These are phyloP conservation scores for Pythium sp. DNA, from an alignment of 352 stramenopile species.

Conservation along the genomic window DNA sequence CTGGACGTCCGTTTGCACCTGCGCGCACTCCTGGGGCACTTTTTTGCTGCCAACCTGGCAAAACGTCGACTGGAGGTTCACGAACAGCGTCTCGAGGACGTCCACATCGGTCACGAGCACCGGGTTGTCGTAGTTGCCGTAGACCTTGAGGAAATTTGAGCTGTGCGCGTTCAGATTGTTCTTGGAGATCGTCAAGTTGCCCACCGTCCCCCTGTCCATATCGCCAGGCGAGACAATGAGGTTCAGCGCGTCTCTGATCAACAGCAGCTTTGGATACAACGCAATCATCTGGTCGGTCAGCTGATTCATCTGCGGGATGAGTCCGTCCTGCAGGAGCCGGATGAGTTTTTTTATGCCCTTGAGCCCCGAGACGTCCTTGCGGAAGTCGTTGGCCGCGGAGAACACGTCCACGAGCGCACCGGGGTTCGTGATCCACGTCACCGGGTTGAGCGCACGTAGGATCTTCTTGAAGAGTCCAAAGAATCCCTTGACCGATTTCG, in stretches of 20 bases:
- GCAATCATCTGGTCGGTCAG: not conserved
- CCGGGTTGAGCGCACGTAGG: not conserved
- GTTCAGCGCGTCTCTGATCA: not conserved
- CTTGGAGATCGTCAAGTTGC: not conserved
- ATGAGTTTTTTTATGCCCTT: slow-evolving; percentile 2
- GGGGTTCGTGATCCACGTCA: slow-evolving; percentile 2
- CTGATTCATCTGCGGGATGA: slow-evolving; percentile 7
- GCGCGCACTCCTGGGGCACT: not conserved
- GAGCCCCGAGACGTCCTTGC: slow-evolving; percentile 1
- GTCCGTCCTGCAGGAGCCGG: slow-evolving; percentile 1
- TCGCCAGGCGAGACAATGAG: not conserved
- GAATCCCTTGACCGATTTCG: not conserved
- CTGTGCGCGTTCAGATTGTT: not conserved
- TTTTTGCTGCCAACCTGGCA: not conserved
- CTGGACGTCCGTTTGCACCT: not conserved
- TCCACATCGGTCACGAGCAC: not conserved
- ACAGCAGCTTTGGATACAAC: not conserved
- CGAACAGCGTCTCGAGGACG: slow-evolving; percentile 2
- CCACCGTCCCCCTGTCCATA: too few relatives aligned
- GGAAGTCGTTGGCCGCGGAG: slow-evolving; percentile 1
- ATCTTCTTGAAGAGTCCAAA: slow-evolving; percentile 7
- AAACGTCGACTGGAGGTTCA: not conserved
- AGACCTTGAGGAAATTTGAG: slow-evolving; percentile 3
- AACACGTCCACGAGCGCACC: not conserved
- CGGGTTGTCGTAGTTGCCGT: not conserved